phyloP scores from a whole-genome alignment of 495 filamentous ascomycete species.

The Alectoria sarmentosa region DNA sequence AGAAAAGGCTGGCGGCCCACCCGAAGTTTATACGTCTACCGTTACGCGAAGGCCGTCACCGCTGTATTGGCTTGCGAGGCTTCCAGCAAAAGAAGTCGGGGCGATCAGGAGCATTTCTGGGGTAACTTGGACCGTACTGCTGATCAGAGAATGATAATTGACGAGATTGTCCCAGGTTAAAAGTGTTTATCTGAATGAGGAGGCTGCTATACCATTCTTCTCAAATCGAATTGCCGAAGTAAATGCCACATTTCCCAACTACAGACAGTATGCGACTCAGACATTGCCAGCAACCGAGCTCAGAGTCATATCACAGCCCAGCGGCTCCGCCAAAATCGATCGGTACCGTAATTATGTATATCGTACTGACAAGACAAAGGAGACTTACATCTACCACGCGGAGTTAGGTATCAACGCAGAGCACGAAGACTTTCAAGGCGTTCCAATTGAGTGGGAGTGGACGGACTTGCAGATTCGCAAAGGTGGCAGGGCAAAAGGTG shows the following conservation, averaged over 20 bases:
- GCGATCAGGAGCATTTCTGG: no score
- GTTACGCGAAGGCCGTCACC: neutral
- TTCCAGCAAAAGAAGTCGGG: neutral
- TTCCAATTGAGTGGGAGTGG: slow-evolving; percentile 10
- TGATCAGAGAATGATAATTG: no score
- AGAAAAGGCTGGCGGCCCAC: no score
- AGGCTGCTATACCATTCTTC: neutral
- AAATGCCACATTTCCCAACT: neutral
- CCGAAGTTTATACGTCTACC: no score
- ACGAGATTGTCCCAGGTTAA: neutral
- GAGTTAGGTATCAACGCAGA: slow-evolving; percentile 1
- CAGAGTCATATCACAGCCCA: neutral
- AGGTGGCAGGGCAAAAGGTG: neutral
- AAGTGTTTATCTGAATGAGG: neutral
- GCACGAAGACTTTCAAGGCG: slow-evolving; percentile 1
- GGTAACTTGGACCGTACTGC: neutral
- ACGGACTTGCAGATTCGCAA: neutral
- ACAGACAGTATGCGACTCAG: neutral
- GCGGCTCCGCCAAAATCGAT: neutral
- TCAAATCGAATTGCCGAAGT: no score
- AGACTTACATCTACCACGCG: slow-evolving; percentile 14
- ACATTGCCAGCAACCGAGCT: neutral
- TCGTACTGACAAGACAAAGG: neutral
- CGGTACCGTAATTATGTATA: slow-evolving; percentile 3
- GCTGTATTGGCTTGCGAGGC: neutral